phyloP scores from a whole-genome alignment of 352 stramenopile genomes.

The Globisporangium takayamanum region DNA sequence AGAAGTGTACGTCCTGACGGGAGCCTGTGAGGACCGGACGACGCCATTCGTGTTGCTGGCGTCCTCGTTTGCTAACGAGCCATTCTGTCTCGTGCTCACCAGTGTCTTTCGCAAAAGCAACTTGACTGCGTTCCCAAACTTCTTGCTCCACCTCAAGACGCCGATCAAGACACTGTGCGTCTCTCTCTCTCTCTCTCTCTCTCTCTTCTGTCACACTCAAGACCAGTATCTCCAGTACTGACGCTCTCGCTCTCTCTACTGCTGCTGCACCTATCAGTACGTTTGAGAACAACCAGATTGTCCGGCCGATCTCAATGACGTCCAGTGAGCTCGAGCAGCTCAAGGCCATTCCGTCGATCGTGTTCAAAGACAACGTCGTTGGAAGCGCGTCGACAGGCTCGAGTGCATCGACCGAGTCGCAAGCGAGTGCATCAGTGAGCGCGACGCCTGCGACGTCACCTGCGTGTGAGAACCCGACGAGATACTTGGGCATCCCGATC shows the following conservation, averaged over 20 bases:
- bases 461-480: background rate
- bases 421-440: background rate
- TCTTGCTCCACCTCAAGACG: constrained; percentile 27
- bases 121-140: constrained; percentile 33
- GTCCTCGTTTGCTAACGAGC: background rate
- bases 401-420: background rate
- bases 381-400: background rate
- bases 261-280: constrained; percentile 1
- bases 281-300: constrained; percentile 16
- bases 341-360: constrained; percentile 15
- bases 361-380: constrained; percentile 12
- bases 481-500: constrained; percentile 12
- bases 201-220: background rate
- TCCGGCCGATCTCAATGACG: constrained; percentile 13
- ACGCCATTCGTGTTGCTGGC: background rate
- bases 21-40: background rate
- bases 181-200: background rate
- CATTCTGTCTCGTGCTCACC: background rate
- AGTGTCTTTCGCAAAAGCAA: constrained; percentile 36
- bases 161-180: constrained; percentile 12
- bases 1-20: constrained; percentile 21
- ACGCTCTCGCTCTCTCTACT: background rate
- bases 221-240: background rate
- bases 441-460: background rate
- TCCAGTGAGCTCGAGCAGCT: constrained; percentile 10